Percentiles rank a stretch among this genome's conserved stretches.
These are phyloP conservation scores for Triticum aestivum DNA, from an alignment of 176 grass and related monocot species.

Conservation along the genomic window IWGSC_CS_RefSeq_v2.1 NC_057811.1:372545671-372546170, in stretches of 20 bases:
- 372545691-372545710: too few relatives aligned
- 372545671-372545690: too few relatives aligned
- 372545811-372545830: slow-evolving; percentile 41
- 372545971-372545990: too few relatives aligned
- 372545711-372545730: too few relatives aligned
- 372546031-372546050: slow-evolving; percentile 34
- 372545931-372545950: slow-evolving; percentile 57
- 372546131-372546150: slow-evolving; percentile 36
- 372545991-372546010: slow-evolving; percentile 36
- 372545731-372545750: too few relatives aligned
- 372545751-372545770: too few relatives aligned
- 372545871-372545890: slow-evolving; percentile 37
- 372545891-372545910: slow-evolving; percentile 59
- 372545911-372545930: slow-evolving; percentile 32
- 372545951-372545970: slow-evolving; percentile 14
- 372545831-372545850: slow-evolving; percentile 42
- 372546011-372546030: slow-evolving; percentile 29
- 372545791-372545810: not conserved
- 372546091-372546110: slow-evolving; percentile 36
- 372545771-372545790: not conserved
- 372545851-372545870: not conserved
- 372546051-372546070: slow-evolving; percentile 46
- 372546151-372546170: not conserved
- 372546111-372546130: slow-evolving; percentile 27
- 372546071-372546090: slow-evolving; percentile 45